Evolutionary conservation across 139 green algal species (phyloP), one percentile per base, ranked within the genome.

Genomic region (Tetraselmis striata): DNA sequence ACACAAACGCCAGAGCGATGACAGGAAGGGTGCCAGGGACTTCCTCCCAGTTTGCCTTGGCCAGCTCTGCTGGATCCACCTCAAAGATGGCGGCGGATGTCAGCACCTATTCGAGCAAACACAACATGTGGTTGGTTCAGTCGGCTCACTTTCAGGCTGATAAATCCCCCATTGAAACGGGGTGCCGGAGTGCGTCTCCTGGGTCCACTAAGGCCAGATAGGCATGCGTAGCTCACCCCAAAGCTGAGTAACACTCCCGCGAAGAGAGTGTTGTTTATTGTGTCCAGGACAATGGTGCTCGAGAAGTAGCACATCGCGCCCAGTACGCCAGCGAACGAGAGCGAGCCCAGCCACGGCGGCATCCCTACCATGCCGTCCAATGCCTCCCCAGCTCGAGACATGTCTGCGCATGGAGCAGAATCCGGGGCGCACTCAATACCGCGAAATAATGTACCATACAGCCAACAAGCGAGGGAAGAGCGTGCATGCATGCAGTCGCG

Each of bases 1-100:
- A 96, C 28, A 96, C 90, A 82, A 93, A 95, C 0, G 88, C 85
- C 28, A 95, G 88, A 0, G 88, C 86, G 2, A 97, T 83, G 22
- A 96, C 89, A 0, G 94, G 92, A 22, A 97, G 59, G 2, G 90
- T 92, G 31, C 79, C 80, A 0, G 88, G 87, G 5, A 97, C 84
- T 0, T 88, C 90, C 0, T 45, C 78, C 87, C 89, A 94, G 85
- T 96, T 67, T 26, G 86, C 85, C 0, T 78, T 32, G 0, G 76
- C 28, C 28, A 93, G 79, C 32, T 89, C 82, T 29, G 59, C 81
- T 1, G 75, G 25, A 23, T 93, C 79, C 18, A 94, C 77, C 0
- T 84, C 75, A 0, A 45, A 24, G 23, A 59, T 76, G 0, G 88
- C 86, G 2, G 85, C 58, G 11, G 30, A 75, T 22, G 95, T 29